Evolutionary conservation across 2,329 filamentous ascomycete genomes (phyloP).

Genomic region (Nigrograna mackinnonii): DNA sequence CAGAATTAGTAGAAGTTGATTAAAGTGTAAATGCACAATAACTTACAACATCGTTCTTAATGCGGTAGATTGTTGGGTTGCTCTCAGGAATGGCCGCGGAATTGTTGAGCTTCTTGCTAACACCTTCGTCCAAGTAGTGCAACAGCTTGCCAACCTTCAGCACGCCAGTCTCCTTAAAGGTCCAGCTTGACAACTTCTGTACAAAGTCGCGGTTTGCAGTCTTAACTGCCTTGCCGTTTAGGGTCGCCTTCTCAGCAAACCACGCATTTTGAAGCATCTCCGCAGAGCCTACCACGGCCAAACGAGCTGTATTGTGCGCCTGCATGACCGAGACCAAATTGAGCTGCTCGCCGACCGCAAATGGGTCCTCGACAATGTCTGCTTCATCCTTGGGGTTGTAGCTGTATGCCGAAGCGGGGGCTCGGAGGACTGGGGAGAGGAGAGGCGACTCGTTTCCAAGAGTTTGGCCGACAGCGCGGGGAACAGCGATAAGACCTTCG

Average conservation of each 20-base stretch:
- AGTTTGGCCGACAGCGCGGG: slow-evolving; percentile 77
- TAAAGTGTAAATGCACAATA: not conserved
- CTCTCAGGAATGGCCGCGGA: slow-evolving; percentile 48
- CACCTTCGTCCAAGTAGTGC: slow-evolving; percentile 68
- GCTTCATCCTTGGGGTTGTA: slow-evolving; percentile 91
- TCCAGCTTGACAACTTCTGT: slow-evolving; percentile 85
- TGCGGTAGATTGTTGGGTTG: slow-evolving; percentile 88
- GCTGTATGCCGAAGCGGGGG: slow-evolving; percentile 83
- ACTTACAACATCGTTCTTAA: slow-evolving; percentile 96
- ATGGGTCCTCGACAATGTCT: slow-evolving; percentile 75
- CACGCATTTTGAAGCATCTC: slow-evolving; percentile 89
- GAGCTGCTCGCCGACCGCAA: slow-evolving; percentile 82
- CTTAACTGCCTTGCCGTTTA: slow-evolving; percentile 59
- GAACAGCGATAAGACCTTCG: slow-evolving; percentile 75
- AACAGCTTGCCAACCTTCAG: slow-evolving; percentile 81
- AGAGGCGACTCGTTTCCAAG: slow-evolving; percentile 77
- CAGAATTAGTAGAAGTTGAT: slow-evolving; percentile 20
- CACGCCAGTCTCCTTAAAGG: slow-evolving; percentile 92
- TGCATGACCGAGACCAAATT: slow-evolving; percentile 84
- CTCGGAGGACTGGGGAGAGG: slow-evolving; percentile 79
- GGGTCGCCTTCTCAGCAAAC: slow-evolving; percentile 76
- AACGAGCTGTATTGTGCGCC: slow-evolving; percentile 88
- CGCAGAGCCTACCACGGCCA: slow-evolving; percentile 81
- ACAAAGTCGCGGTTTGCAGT: slow-evolving; percentile 85
- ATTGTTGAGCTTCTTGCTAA: slow-evolving; percentile 49